Percentiles rank a stretch among this genome's conserved stretches.
Conservation (phyloP, 257 asterid genomes). For the Nemophila menziesii region DNA sequence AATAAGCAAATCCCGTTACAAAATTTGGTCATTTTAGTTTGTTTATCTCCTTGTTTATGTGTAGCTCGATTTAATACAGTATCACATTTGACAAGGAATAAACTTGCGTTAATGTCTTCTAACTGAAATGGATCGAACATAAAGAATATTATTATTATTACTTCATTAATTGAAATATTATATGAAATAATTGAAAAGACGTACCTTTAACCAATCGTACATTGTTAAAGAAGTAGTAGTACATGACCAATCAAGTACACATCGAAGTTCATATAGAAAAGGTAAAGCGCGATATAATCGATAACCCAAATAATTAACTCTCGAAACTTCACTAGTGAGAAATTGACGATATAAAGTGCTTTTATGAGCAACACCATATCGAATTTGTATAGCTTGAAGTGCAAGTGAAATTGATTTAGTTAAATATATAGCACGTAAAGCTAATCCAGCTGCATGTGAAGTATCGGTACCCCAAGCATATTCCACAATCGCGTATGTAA, state of each 20-base stretch:
- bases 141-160: no score
- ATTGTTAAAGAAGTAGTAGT: constrained; percentile 84
- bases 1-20: constrained; percentile 92
- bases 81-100: constrained; percentile 96
- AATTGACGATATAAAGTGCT: constrained; percentile 97
- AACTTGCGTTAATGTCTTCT: constrained; percentile 98
- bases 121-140: constrained; percentile 38
- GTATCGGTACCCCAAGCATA: constrained; percentile 84
- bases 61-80: constrained; percentile 77
- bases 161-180: no score
- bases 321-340: constrained; percentile 84
- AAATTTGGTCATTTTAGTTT: constrained; percentile 82
- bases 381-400: constrained; percentile 91
- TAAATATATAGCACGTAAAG: constrained; percentile 85
- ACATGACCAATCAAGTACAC: constrained; percentile 99
- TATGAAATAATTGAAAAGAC: constrained; percentile 13
- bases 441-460: constrained; percentile 73
- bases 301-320: constrained; percentile 75
- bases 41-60: constrained; percentile 89
- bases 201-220: constrained; percentile 99
- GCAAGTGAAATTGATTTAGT: constrained; percentile 80
- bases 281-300: constrained; percentile 94
- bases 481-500: constrained; percentile 64
- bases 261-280: constrained; percentile 83
- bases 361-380: constrained; percentile 85